Evolutionary conservation across 805 yeast genomes (phyloP).

Genomic region (Barnettozyma sp.): DNA sequence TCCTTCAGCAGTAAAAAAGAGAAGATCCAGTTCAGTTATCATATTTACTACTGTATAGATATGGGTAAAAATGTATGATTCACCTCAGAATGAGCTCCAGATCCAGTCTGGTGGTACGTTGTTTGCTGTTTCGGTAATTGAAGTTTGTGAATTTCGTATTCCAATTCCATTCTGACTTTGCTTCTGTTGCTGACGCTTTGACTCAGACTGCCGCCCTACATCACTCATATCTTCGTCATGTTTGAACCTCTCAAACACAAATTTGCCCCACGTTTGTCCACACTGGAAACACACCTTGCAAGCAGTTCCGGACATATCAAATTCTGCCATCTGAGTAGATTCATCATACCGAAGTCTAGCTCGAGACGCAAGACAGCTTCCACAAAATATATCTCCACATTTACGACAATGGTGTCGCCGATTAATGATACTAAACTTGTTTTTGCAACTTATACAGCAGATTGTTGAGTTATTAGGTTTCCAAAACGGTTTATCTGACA

Average conservation of each 20-base stretch:
- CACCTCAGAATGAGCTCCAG: constrained; percentile 51
- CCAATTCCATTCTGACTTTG: constrained; percentile 1
- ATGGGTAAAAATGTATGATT: too few relatives aligned
- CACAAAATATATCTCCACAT: constrained; percentile 66
- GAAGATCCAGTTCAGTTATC: too few relatives aligned
- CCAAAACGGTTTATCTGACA: constrained; percentile 43
- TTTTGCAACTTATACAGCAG: constrained; percentile 54
- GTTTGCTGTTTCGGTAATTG: constrained; percentile 7
- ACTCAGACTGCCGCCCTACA: too few relatives aligned
- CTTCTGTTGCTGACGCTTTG: constrained; percentile 16
- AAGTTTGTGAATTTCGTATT: background rate
- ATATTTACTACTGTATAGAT: too few relatives aligned
- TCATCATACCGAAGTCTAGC: constrained; percentile 33
- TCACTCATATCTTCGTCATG: constrained; percentile 14
- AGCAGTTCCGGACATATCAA: constrained; percentile 52
- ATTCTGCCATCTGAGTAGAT: constrained; percentile 18
- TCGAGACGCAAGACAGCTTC: constrained; percentile 47
- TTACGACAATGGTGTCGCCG: constrained; percentile 68
- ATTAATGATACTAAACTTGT: constrained; percentile 56
- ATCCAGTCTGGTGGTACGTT: constrained; percentile 60
- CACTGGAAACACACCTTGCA: constrained; percentile 56
- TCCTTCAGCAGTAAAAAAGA: constrained; percentile 77
- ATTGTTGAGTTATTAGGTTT: constrained; percentile 51
- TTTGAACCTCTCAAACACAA: constrained; percentile 24
- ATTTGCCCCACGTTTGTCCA: constrained; percentile 44